Conservation (phyloP, 805 yeast species). For the Kluyveromyces lactis region DNA sequence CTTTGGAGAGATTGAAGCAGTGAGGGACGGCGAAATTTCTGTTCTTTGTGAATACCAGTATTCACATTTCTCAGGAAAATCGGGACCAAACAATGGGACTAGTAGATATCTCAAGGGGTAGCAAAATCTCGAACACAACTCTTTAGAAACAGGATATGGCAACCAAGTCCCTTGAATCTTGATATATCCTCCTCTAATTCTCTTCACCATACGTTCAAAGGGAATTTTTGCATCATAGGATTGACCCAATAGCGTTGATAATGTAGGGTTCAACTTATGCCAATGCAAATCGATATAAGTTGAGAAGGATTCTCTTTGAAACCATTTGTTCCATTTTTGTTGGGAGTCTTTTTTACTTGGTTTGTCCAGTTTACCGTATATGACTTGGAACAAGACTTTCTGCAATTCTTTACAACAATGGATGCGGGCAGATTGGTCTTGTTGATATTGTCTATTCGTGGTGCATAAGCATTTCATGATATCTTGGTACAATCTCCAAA, state of each 20-base stretch:
- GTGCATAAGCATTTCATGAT: slow-evolving; percentile 24
- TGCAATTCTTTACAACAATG: slow-evolving; percentile 10
- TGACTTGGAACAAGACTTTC: slow-evolving; percentile 6
- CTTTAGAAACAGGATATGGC: slow-evolving; percentile 58
- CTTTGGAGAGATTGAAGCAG: slow-evolving; percentile 2
- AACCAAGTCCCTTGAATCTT: slow-evolving; percentile 95
- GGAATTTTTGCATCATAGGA: slow-evolving; percentile 11
- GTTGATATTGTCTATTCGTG: slow-evolving; percentile 6
- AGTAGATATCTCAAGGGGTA: slow-evolving; percentile 67
- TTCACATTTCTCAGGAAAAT: slow-evolving; percentile 38
- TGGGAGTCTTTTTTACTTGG: slow-evolving; percentile 5
- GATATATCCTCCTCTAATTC: slow-evolving; percentile 84
- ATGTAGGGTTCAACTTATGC: slow-evolving; percentile 19
- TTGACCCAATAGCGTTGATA: slow-evolving; percentile 10
- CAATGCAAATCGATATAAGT: slow-evolving; percentile 27
- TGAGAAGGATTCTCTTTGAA: slow-evolving; percentile 6
- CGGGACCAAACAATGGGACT: slow-evolving; percentile 71
- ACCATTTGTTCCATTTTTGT: slow-evolving; percentile 10
- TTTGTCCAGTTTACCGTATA: slow-evolving; percentile 8
- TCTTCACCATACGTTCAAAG: slow-evolving; percentile 31
- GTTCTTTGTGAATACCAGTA: slow-evolving; percentile 9
- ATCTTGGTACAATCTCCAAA: slow-evolving; percentile 56
- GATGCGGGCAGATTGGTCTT: slow-evolving; percentile 4
- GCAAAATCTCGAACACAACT: slow-evolving; percentile 67
- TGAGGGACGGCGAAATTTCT: not conserved